Percentiles rank a stretch among this genome's conserved stretches.
phyloP scores from a whole-genome alignment of 352 stramenopile species.

The Phytophthora fragariae region DNA sequence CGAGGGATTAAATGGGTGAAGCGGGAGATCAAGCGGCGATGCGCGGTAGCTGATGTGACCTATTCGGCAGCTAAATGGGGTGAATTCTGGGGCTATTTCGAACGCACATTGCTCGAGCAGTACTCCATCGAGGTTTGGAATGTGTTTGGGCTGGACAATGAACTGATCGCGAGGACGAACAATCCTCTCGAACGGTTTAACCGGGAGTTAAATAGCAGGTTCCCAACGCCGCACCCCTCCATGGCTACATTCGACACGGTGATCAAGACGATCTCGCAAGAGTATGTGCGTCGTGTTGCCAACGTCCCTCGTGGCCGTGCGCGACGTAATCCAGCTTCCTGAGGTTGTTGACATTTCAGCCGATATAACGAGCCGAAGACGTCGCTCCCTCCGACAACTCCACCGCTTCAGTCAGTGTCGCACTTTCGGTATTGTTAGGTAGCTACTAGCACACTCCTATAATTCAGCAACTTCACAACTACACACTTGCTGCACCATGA shows the following conservation, averaged over 20 bases:
- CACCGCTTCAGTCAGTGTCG: too few species aligned
- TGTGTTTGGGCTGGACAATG: constrained; percentile 1
- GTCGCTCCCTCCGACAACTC: too few species aligned
- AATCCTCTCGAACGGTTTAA: constrained; percentile 12
- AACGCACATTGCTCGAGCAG: too few species aligned
- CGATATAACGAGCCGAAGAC: too few species aligned
- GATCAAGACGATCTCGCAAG: constrained; percentile 2
- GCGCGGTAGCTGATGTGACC: background rate
- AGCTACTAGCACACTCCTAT: background rate
- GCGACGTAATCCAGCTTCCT: background rate
- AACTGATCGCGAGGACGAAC: constrained; percentile 6
- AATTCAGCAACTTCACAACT: background rate
- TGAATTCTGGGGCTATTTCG: background rate
- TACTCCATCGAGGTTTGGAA: too few species aligned
- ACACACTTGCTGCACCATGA: background rate
- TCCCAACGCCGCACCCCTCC: constrained; percentile 4
- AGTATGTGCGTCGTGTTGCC: constrained; percentile 1
- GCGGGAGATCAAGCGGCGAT: constrained; percentile 3
- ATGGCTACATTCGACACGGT: constrained; percentile 11
- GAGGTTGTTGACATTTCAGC: background rate
- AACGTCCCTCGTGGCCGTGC: constrained; percentile 6
- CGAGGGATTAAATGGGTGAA: constrained; percentile 1
- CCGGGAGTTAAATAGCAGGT: background rate
- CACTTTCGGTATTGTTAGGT: background rate
- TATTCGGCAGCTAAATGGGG: constrained; percentile 7